Evolutionary conservation across 495 filamentous ascomycete species (phyloP), one percentile per base, ranked within the genome.

Genomic region (Tuber microsphaerosporum): DNA sequence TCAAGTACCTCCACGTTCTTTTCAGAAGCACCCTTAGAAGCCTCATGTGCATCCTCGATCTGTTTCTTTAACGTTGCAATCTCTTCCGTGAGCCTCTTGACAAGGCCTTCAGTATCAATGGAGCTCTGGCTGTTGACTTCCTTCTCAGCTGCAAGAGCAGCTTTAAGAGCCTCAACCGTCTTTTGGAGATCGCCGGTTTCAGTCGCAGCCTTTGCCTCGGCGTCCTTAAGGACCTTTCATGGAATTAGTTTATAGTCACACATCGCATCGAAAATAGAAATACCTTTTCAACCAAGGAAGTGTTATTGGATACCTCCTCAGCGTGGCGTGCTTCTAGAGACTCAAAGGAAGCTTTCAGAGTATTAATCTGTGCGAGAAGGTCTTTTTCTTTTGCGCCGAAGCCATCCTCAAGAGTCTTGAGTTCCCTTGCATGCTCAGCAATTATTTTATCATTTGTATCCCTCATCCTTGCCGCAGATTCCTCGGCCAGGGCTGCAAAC

Each of bases 351-450:
- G 70, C 69, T 48, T 81, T 81, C n/a, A 82, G 78, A 17, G 69
- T 51, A 42, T 44, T 68, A 68, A 83, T 83, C 69, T 78, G 82
- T 42, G 68, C 71, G 39, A 77, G 73, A 22, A 83, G 73, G 14
- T 75, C 79, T 1, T 78, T 61, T 74, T 84, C 84, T 71, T 86
- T 84, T 16, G 76, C 69, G 43, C 84, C 83, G 12, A 87, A 77
- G n/a, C 85, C 85, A 2, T 80, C 77, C 71, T 86, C 84, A 22
- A 87, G 77, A 20, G 82, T 75, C 37, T 81, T 75, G 43, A 88
- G 82, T 75, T 87, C 84, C 73, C 85, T 83, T 34, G 83, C 82
- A 68, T 85, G 83, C 8, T 84, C 81, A 16, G 83, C 71, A 34
- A 84, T 82, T 22, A 81, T 78, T 34, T 43, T 56, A 56, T 79